Evolutionary conservation across 2,329 filamentous ascomycete species (phyloP).

Genomic region (Phaeosphaeria sp.): DNA sequence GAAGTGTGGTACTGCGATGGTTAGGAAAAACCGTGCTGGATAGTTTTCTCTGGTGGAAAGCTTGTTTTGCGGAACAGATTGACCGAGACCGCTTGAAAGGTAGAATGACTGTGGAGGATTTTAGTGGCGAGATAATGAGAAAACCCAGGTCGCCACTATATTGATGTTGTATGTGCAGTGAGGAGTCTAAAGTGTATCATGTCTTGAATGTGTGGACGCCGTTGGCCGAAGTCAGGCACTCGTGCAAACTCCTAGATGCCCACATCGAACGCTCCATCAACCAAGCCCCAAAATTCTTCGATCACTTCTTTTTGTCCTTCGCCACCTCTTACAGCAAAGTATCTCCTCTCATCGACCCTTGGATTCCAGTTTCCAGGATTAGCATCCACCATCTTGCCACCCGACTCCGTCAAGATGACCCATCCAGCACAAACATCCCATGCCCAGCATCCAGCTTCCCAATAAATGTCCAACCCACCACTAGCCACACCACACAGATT

Average conservation of each 20-base stretch:
- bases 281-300: conserved; percentile 57
- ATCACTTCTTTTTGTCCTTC: conserved; percentile 55
- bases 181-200: background rate
- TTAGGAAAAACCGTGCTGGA: conserved; percentile 30
- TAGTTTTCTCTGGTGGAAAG: conserved; percentile 24
- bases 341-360: conserved; percentile 62
- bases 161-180: conserved; percentile 2
- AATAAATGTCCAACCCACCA: conserved; percentile 75
- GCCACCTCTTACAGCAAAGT: conserved; percentile 57
- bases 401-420: conserved; percentile 77
- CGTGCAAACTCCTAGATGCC: conserved; percentile 24
- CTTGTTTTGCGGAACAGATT: conserved; percentile 28
- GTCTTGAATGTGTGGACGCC: background rate
- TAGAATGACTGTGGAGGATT: conserved; percentile 29
- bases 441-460: conserved; percentile 84
- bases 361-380: conserved; percentile 75
- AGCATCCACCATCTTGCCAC: conserved; percentile 73
- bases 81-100: conserved; percentile 34
- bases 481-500: conserved; percentile 76
- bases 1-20: conserved; percentile 31
- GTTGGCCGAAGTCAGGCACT: background rate
- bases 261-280: conserved; percentile 55
- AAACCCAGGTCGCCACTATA: conserved; percentile 35
- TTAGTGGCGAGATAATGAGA: conserved; percentile 39
- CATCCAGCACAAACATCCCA: conserved; percentile 87